Conservation (phyloP, 768 basidiomycete genomes). For the Rhodotorula sphaerocarpa region DNA sequence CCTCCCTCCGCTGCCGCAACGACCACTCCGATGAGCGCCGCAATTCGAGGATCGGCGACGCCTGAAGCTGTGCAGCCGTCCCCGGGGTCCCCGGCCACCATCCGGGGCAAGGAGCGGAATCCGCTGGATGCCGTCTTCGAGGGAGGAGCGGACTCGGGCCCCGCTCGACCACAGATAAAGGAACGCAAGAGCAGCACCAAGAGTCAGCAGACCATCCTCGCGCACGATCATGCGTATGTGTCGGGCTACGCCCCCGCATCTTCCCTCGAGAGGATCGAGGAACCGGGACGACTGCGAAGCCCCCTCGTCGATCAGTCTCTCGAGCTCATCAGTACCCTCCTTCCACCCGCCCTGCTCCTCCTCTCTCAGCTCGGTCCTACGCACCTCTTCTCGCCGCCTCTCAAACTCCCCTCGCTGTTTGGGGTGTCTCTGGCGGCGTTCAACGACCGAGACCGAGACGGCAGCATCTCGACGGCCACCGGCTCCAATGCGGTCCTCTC, state of each 20-base stretch:
- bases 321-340: conserved; percentile 29
- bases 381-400: conserved; percentile 33
- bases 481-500: conserved; percentile 13
- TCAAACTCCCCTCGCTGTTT: conserved; percentile 24
- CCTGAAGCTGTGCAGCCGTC: not conserved
- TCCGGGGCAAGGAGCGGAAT: conserved; percentile 22
- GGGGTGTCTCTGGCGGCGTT: conserved; percentile 10
- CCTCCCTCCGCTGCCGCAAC: too few relatives aligned
- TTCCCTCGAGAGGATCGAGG: conserved; percentile 10
- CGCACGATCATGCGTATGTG: conserved; percentile 8
- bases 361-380: conserved; percentile 32
- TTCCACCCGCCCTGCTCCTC: conserved; percentile 31
- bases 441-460: not conserved
- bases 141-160: not conserved
- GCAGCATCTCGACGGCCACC: conserved; percentile 8
- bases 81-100: conserved; percentile 20
- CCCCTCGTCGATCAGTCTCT: conserved; percentile 25
- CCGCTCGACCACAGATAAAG: not conserved
- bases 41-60: too few relatives aligned
- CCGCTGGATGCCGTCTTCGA: conserved; percentile 17
- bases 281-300: not conserved
- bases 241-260: not conserved
- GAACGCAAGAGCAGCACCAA: conserved; percentile 15
- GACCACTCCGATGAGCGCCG: too few relatives aligned
- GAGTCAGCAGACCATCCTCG: conserved; percentile 26